Percentiles rank a stretch among this genome's conserved stretches.
These are phyloP conservation scores for Pulveroboletus sp. DNA, from an alignment of 768 basidiomycete genomes.

Conservation along the genomic window DNA sequence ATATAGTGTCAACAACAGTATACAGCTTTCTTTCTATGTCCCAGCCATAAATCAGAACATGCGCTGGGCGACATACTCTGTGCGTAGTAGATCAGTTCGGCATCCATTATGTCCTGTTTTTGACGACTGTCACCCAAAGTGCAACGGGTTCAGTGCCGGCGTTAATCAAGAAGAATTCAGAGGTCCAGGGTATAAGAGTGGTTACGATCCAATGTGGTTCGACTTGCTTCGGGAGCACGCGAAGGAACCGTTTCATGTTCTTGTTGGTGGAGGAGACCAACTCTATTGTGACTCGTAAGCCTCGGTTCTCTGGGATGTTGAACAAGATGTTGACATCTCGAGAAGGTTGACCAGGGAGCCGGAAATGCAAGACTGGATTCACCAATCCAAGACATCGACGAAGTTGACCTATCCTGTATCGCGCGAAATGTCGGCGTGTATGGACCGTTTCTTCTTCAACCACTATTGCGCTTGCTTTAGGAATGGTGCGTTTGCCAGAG, in stretches of 20 bases:
- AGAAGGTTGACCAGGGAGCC: slow-evolving; percentile 77
- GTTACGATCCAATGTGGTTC: slow-evolving; percentile 90
- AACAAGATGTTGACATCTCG: neutral
- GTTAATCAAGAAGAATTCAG: slow-evolving; percentile 86
- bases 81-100: slow-evolving; percentile 33
- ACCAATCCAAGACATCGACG: slow-evolving; percentile 48
- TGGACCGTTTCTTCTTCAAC: slow-evolving; percentile 87
- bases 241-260: slow-evolving; percentile 77
- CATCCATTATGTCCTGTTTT: neutral
- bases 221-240: slow-evolving; percentile 85
- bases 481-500: slow-evolving; percentile 84
- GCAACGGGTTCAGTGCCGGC: slow-evolving; percentile 86
- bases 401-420: slow-evolving; percentile 62
- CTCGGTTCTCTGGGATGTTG: neutral
- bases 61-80: slow-evolving; percentile 87
- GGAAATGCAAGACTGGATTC: slow-evolving; percentile 84
- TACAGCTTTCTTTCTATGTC: slow-evolving; percentile 74
- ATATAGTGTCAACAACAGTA: slow-evolving; percentile 81
- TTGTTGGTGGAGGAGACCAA: slow-evolving; percentile 94
- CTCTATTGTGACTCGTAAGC: slow-evolving; percentile 79
- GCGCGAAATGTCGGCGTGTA: slow-evolving; percentile 64
- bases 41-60: slow-evolving; percentile 80
- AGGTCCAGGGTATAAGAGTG: slow-evolving; percentile 72
- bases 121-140: slow-evolving; percentile 38
- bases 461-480: slow-evolving; percentile 88